These are phyloP conservation scores for Penicillium decumbens DNA, from an alignment of 2,329 filamentous ascomycete species.

Conservation along the genomic window DNA sequence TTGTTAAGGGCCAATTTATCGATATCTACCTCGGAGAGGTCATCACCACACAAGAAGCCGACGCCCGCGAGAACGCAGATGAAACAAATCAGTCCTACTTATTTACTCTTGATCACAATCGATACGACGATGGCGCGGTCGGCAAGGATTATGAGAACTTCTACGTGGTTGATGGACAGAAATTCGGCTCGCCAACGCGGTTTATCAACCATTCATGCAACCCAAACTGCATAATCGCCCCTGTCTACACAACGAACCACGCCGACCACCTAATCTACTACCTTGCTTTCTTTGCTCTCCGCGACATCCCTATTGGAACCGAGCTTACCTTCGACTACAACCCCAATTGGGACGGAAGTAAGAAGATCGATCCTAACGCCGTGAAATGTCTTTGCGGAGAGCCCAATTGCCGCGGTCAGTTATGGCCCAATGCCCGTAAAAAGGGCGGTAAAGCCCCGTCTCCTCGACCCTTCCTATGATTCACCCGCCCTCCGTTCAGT, in stretches of 20 bases:
- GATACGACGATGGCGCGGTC: conserved; percentile 16
- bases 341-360: conserved; percentile 25
- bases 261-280: conserved; percentile 42
- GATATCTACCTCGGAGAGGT: conserved; percentile 46
- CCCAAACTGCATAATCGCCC: conserved; percentile 45
- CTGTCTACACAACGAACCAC: conserved; percentile 39
- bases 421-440: conserved; percentile 42
- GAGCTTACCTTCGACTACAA: conserved; percentile 50
- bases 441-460: conserved; percentile 23
- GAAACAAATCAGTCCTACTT: conserved; percentile 38
- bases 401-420: conserved; percentile 40
- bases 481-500: background rate
- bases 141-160: conserved; percentile 21
- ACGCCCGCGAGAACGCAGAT: conserved; percentile 35
- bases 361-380: conserved; percentile 34
- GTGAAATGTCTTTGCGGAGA: conserved; percentile 45
- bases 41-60: conserved; percentile 35
- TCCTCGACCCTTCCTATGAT: no score
- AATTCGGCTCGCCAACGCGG: conserved; percentile 41
- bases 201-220: conserved; percentile 50
- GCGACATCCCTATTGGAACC: conserved; percentile 38
- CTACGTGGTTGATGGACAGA: conserved; percentile 44
- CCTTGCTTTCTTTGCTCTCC: conserved; percentile 46
- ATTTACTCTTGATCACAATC: conserved; percentile 38
- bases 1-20: conserved; percentile 44